These are phyloP conservation scores for Arthrobotrys megalospora DNA, from an alignment of 2,329 filamentous ascomycete genomes.

Conservation along the genomic window DNA sequence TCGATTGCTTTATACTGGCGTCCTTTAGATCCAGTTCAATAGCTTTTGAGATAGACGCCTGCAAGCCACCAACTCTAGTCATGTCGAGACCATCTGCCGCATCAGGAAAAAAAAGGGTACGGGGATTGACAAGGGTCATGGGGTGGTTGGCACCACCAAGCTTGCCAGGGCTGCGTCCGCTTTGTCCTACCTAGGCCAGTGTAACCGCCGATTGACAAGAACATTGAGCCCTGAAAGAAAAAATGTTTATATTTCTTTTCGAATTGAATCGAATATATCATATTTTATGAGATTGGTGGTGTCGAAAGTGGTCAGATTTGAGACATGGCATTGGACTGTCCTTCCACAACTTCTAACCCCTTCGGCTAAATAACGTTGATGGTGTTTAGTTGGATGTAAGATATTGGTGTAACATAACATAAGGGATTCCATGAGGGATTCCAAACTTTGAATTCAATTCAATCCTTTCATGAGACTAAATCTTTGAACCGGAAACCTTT, in stretches of 20 bases:
- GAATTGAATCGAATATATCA: conserved; percentile 5
- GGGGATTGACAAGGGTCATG: conserved; percentile 31
- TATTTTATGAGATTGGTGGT: conserved; percentile 1
- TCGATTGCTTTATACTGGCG: conserved; percentile 5
- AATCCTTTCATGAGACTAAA: conserved; percentile 1
- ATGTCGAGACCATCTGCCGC: conserved; percentile 32
- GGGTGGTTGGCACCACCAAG: conserved; percentile 7
- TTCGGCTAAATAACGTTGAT: conserved; percentile 61
- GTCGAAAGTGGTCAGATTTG: conserved; percentile 31
- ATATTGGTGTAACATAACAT: conserved; percentile 54
- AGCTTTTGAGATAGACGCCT: conserved; percentile 49
- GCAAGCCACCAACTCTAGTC: conserved; percentile 48
- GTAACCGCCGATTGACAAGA: conserved; percentile 35
- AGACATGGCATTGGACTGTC: conserved; percentile 40
- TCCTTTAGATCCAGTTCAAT: conserved; percentile 24
- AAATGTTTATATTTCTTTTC: background rate
- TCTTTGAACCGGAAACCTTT: conserved; percentile 16
- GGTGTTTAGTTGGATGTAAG: conserved; percentile 24
- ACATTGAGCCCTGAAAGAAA: conserved; percentile 11
- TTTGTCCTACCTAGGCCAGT: conserved; percentile 35
- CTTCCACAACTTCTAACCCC: conserved; percentile 29
- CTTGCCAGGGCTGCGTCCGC: conserved; percentile 5
- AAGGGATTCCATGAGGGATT: too few species aligned
- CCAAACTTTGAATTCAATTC: conserved; percentile 9
- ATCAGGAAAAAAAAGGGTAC: conserved; percentile 25